Conservation (phyloP, 345 rosid genomes). For the Aurinia saxatilis region DNA sequence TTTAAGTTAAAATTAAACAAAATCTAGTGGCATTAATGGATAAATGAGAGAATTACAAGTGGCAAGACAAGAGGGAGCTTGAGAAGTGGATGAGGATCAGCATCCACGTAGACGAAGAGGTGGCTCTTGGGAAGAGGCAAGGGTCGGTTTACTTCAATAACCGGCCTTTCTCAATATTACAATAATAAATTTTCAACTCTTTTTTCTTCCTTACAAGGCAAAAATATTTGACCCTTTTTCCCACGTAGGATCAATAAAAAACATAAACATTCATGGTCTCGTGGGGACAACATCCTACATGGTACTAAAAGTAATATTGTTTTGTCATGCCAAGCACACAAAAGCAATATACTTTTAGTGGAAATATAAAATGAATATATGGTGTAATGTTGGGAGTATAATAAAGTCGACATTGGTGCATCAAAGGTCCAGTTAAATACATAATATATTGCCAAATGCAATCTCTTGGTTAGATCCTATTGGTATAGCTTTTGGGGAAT, state of each 20-base stretch:
- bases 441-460: slow-evolving; percentile 3
- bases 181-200: not conserved
- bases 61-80: slow-evolving; percentile 18
- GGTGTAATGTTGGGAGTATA: not conserved
- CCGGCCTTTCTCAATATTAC: slow-evolving; percentile 22
- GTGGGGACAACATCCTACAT: slow-evolving; percentile 7
- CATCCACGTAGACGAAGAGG: slow-evolving; percentile 18
- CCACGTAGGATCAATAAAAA: slow-evolving; percentile 21
- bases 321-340: not conserved
- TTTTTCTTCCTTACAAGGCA: slow-evolving; percentile 10
- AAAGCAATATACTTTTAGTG: slow-evolving; percentile 7
- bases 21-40: slow-evolving; percentile 16
- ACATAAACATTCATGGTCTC: not conserved
- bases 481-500: slow-evolving; percentile 2
- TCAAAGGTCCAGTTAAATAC: not conserved
- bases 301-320: slow-evolving; percentile 13
- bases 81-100: slow-evolving; percentile 18
- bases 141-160: slow-evolving; percentile 28
- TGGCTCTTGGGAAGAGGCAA: slow-evolving; percentile 31
- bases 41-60: slow-evolving; percentile 4
- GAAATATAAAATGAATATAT: not conserved
- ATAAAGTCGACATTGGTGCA: not conserved
- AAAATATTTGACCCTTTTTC: slow-evolving; percentile 2
- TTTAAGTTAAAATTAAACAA: not conserved
- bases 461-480: slow-evolving; percentile 23